Conservation (phyloP, 345 rosid genomes). For the Atalantia buxifolia region DNA sequence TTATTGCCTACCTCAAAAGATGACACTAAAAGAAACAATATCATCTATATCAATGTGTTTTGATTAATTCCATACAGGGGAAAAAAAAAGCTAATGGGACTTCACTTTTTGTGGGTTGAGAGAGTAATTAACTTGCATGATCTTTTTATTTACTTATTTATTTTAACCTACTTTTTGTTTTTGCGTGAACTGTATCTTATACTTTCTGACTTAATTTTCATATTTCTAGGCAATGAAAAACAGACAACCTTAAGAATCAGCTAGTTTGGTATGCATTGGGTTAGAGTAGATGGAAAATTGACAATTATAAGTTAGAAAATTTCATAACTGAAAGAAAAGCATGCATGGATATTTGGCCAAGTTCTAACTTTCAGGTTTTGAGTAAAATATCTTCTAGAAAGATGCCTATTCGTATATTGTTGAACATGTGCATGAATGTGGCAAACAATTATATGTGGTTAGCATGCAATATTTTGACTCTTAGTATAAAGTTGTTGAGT, state of each 20-base stretch:
- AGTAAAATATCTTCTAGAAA: background rate
- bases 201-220: background rate
- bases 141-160: background rate
- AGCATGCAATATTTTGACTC: too few relatives aligned
- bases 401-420: background rate
- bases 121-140: background rate
- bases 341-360: background rate
- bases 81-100: background rate
- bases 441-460: rapidly evolving
- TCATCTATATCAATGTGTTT: background rate
- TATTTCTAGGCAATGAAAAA: background rate
- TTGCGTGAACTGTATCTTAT: background rate
- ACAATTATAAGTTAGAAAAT: too few relatives aligned
- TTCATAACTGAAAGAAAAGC: background rate
- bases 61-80: background rate
- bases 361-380: background rate
- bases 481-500: too few relatives aligned
- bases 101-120: background rate
- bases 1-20: too few relatives aligned
- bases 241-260: background rate
- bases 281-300: background rate
- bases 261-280: background rate
- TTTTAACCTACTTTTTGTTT: background rate
- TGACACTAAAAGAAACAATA: background rate
- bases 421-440: too few relatives aligned